Percentiles rank a stretch among this genome's conserved stretches.
Evolutionary conservation across 176 grass and related monocot species (phyloP).

Genomic region (Triticum timopheevii): DNA sequence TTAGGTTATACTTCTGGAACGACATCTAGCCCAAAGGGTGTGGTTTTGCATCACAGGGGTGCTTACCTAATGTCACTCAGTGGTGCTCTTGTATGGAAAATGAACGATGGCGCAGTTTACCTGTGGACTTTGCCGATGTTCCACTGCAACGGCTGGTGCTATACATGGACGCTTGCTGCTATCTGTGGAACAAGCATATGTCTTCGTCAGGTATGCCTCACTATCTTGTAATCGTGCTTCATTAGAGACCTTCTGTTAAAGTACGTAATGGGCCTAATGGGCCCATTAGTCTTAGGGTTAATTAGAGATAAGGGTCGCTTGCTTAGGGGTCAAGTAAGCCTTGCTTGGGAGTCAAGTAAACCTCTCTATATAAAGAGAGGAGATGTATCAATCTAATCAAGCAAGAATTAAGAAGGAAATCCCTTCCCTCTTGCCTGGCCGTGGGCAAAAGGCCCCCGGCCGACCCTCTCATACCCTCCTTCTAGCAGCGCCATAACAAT

Average conservation of each 20-base stretch:
- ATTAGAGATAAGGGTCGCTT: too few relatives aligned
- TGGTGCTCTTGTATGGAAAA: slow-evolving; percentile 63
- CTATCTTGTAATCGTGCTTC: neutral
- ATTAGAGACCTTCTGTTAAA: neutral
- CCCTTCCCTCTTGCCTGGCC: too few relatives aligned
- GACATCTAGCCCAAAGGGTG: slow-evolving; percentile 83
- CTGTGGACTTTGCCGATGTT: slow-evolving; percentile 97
- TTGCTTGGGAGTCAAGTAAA: too few relatives aligned
- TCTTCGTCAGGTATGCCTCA: slow-evolving; percentile 75
- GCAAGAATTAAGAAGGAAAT: too few relatives aligned
- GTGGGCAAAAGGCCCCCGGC: too few relatives aligned
- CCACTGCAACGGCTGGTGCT: slow-evolving; percentile 96
- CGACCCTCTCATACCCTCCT: too few relatives aligned
- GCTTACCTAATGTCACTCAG: slow-evolving; percentile 91
- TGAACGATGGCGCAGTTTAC: slow-evolving; percentile 70
- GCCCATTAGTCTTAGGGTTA: too few relatives aligned
- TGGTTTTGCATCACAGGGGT: slow-evolving; percentile 86
- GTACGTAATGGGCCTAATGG: too few relatives aligned
- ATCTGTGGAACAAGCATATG: slow-evolving; percentile 85
- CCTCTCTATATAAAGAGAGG: too few relatives aligned
- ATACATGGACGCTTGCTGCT: slow-evolving; percentile 82
- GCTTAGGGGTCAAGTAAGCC: too few relatives aligned
- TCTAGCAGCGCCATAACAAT: too few relatives aligned
- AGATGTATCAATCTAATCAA: too few relatives aligned
- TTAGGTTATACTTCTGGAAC: slow-evolving; percentile 93